phyloP scores from a whole-genome alignment of 108 stramenopile genomes.

The Nannochloropsis salina region DNA sequence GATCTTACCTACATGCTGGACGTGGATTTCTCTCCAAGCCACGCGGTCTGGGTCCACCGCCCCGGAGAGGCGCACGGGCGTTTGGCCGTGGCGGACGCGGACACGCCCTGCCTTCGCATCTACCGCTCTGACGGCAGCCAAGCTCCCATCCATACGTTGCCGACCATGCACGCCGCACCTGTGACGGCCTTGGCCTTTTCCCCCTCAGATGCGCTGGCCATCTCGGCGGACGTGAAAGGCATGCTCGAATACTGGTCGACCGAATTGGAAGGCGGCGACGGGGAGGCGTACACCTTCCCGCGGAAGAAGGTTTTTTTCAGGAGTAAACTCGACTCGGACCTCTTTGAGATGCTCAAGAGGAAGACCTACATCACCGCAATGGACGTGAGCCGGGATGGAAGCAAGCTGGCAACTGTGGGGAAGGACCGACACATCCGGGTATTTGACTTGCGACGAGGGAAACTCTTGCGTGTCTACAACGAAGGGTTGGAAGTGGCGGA shows the following conservation, averaged over 20 bases:
- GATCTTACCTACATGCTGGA: conserved; percentile 74
- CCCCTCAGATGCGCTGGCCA: conserved; percentile 56
- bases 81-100: conserved; percentile 46
- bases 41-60: conserved; percentile 44
- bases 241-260: conserved; percentile 84
- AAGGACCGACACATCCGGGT: conserved; percentile 73
- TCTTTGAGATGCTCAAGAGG: conserved; percentile 79
- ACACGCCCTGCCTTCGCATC: conserved; percentile 32
- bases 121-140: conserved; percentile 49
- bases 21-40: conserved; percentile 44
- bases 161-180: conserved; percentile 64
- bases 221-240: conserved; percentile 75
- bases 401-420: conserved; percentile 67
- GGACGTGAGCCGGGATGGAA: conserved; percentile 54
- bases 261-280: conserved; percentile 54
- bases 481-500: conserved; percentile 61
- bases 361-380: conserved; percentile 67
- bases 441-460: conserved; percentile 69
- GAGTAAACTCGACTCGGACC: conserved; percentile 78
- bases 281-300: not conserved
- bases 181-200: conserved; percentile 71
- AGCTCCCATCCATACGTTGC: conserved; percentile 59
- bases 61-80: conserved; percentile 28
- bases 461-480: conserved; percentile 72
- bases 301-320: conserved; percentile 50